Evolutionary conservation across 176 grass and related monocot species (phyloP).

Genomic region (Triticum turgidum): DNA sequence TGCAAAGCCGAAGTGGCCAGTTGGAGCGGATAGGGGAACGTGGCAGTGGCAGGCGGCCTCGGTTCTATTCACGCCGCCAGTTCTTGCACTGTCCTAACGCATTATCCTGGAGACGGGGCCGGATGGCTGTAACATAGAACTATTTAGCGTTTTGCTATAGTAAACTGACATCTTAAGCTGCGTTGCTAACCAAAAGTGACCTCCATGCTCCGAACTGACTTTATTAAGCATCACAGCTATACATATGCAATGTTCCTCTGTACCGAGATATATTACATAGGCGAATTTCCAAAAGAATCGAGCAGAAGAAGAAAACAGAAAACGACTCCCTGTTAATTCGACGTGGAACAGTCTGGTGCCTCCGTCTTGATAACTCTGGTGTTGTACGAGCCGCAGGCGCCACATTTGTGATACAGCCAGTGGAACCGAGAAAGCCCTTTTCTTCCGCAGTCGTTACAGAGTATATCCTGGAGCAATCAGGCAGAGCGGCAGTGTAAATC

Average conservation of each 20-base stretch:
- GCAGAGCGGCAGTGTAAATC: not conserved
- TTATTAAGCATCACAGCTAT: not conserved
- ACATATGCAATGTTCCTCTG: not conserved
- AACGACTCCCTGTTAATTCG: slow-evolving; percentile 30
- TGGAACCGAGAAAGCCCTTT: slow-evolving; percentile 76
- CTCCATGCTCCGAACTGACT: not conserved
- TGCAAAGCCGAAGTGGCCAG: no score
- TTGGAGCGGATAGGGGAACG: no score
- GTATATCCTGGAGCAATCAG: slow-evolving; percentile 59
- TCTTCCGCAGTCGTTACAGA: slow-evolving; percentile 82
- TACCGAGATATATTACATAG: slow-evolving; percentile 25
- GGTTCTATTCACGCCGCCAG: no score
- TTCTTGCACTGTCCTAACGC: no score
- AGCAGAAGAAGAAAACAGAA: not conserved
- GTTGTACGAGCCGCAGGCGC: slow-evolving; percentile 75
- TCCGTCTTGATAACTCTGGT: slow-evolving; percentile 87
- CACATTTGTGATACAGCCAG: slow-evolving; percentile 88
- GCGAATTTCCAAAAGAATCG: not conserved
- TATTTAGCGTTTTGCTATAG: not conserved
- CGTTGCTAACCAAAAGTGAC: not conserved
- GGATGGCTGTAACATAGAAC: not conserved
- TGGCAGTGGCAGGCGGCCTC: no score
- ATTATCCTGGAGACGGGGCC: no score
- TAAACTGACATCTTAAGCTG: not conserved
- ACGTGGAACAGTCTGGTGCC: slow-evolving; percentile 41